Percentiles rank a stretch among this genome's conserved stretches.
Conservation (phyloP, 2,329 filamentous ascomycete species). For the Stemphylium vesicarium region DNA sequence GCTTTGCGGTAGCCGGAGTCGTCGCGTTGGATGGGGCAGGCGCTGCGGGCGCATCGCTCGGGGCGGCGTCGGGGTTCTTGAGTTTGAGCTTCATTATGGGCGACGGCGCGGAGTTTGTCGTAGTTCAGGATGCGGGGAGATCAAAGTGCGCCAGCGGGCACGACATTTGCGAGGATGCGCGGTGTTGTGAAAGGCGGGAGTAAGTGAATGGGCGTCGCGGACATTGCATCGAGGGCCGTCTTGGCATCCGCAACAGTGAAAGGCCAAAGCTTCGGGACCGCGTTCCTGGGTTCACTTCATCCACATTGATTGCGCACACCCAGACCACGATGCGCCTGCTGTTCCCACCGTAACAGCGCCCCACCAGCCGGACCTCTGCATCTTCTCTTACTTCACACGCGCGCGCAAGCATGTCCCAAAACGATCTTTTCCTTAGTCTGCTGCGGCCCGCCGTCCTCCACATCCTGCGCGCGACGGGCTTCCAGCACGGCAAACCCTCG, state of each 20-base stretch:
- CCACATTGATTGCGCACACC: constrained; percentile 6
- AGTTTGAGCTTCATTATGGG: constrained; percentile 44
- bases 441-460: constrained; percentile 87
- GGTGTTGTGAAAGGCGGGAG: constrained; percentile 1
- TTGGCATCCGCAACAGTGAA: constrained; percentile 28
- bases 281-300: constrained; percentile 16
- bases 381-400: background rate
- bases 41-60: constrained; percentile 27
- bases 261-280: constrained; percentile 26
- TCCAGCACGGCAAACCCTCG: constrained; percentile 79
- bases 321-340: constrained; percentile 31
- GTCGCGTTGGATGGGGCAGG: constrained; percentile 22
- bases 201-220: constrained; percentile 12
- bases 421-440: constrained; percentile 72
- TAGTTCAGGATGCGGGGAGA: background rate
- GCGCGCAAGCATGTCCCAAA: constrained; percentile 43
- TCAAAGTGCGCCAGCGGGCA: constrained; percentile 14
- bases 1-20: constrained; percentile 20
- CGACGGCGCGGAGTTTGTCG: background rate
- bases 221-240: constrained; percentile 9
- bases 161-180: constrained; percentile 16
- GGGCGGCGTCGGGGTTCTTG: constrained; percentile 30
- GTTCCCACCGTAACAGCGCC: constrained; percentile 23
- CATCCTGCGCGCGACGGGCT: constrained; percentile 89
- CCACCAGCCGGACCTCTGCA: constrained; percentile 27